Conservation (phyloP, 768 basidiomycete genomes). For the Clavaria fumosa region DNA sequence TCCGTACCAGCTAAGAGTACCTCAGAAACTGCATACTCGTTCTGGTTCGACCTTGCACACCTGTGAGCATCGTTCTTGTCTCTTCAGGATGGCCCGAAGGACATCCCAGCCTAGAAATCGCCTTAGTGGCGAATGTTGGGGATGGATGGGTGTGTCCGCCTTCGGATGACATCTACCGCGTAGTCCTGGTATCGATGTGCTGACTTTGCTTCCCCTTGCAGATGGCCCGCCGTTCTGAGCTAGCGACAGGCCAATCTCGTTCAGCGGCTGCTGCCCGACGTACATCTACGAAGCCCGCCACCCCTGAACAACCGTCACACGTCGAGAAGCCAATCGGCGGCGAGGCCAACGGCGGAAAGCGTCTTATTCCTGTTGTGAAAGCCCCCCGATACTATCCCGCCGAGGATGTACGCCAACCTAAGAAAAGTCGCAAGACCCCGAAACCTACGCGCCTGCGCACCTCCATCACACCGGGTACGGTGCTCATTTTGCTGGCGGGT, state of each 20-base stretch:
- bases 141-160: no score
- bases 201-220: conserved; percentile 14
- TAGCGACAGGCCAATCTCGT: conserved; percentile 70
- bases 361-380: conserved; percentile 73
- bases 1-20: no score
- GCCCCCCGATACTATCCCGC: conserved; percentile 89
- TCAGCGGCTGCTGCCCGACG: conserved; percentile 71
- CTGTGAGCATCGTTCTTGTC: no score
- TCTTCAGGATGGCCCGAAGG: no score
- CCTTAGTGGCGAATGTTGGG: no score
- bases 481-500: conserved; percentile 93
- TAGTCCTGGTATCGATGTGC: not conserved
- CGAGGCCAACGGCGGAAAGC: conserved; percentile 80
- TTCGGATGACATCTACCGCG: conserved; percentile 1
- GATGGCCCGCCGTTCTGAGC: conserved; percentile 82
- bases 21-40: no score
- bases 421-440: conserved; percentile 80
- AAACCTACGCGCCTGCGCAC: conserved; percentile 68
- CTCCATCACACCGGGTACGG: conserved; percentile 84
- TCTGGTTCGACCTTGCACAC: no score
- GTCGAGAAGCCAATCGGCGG: conserved; percentile 78
- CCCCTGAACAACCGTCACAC: conserved; percentile 40
- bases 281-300: conserved; percentile 48
- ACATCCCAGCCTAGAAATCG: no score
- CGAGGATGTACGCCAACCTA: conserved; percentile 83